These are phyloP conservation scores for Lipomyces yamanashiensis DNA, from an alignment of 805 yeast genomes.

Conservation along the genomic window DNA sequence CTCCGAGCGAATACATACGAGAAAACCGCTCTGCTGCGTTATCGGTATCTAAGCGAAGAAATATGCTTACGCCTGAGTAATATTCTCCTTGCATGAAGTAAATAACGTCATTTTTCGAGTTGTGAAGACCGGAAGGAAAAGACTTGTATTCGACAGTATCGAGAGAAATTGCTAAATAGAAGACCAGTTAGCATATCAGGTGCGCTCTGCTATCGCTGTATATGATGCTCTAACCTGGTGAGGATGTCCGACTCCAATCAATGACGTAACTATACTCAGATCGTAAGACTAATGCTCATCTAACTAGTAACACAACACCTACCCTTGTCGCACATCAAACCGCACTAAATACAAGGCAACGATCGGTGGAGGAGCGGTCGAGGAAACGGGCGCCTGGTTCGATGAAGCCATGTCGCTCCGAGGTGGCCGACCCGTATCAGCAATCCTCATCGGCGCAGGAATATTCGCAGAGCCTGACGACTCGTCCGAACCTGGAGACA, in stretches of 20 bases:
- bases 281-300: background rate
- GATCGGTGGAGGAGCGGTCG: slow-evolving; percentile 25
- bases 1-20: slow-evolving; percentile 65
- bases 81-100: slow-evolving; percentile 53
- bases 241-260: slow-evolving; percentile 36
- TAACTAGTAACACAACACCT: slow-evolving; percentile 50
- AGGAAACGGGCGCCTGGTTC: background rate
- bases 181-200: background rate
- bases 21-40: slow-evolving; percentile 38
- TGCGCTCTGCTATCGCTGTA: background rate
- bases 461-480: background rate
- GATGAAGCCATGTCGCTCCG: background rate
- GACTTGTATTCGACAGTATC: slow-evolving; percentile 63
- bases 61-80: slow-evolving; percentile 55
- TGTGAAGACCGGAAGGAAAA: slow-evolving; percentile 73
- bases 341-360: slow-evolving; percentile 54
- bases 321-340: slow-evolving; percentile 58
- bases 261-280: slow-evolving; percentile 20
- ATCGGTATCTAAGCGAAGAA: slow-evolving; percentile 50
- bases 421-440: background rate
- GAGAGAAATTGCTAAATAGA: slow-evolving; percentile 38
- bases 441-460: background rate
- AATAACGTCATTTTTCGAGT: slow-evolving; percentile 55
- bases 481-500: background rate
- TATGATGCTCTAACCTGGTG: slow-evolving; percentile 33